Evolutionary conservation across 169 alveolate genomes (phyloP).

Genomic region (Plasmodium vivax): DNA sequence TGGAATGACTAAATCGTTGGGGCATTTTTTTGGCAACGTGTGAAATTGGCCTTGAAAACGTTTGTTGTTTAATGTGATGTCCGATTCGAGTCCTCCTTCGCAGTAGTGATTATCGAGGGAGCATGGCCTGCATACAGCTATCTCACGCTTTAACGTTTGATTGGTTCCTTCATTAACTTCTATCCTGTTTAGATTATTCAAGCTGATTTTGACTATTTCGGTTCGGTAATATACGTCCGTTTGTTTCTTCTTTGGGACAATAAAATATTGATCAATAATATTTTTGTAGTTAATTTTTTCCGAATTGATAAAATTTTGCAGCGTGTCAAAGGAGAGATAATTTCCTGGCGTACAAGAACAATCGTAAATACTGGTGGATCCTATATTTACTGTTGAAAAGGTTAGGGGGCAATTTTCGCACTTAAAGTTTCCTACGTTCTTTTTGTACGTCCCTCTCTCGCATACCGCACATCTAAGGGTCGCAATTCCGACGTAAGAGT

Average conservation of each 20-base stretch:
- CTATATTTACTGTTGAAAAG: constrained; percentile 79
- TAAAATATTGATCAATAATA: constrained; percentile 44
- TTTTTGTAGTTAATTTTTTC: constrained; percentile 55
- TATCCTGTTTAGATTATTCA: constrained; percentile 3
- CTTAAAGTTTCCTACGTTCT: constrained; percentile 68
- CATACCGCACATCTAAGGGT: constrained; percentile 78
- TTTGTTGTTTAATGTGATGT: constrained; percentile 6
- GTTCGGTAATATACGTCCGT: constrained; percentile 30
- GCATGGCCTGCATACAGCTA: constrained; percentile 71
- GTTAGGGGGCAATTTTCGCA: constrained; percentile 81
- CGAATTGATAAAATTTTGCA: constrained; percentile 24
- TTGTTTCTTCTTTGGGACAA: constrained; percentile 32
- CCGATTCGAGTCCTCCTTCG: constrained; percentile 65
- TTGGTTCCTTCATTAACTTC: constrained; percentile 21
- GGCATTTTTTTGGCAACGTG: constrained; percentile 71
- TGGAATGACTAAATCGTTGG: constrained; percentile 52
- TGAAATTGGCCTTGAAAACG: constrained; percentile 30
- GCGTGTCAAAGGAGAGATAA: constrained; percentile 66
- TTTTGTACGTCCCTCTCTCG: constrained; percentile 81
- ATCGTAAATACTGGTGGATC: constrained; percentile 76
- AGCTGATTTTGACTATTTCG: constrained; percentile 38
- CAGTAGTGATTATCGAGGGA: constrained; percentile 63
- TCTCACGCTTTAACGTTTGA: constrained; percentile 25
- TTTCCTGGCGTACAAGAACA: constrained; percentile 80
- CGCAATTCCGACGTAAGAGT: constrained; percentile 44